Evolutionary conservation across 2,329 filamentous ascomycete species (phyloP).

Genomic region (Fusarium denticulatum): DNA sequence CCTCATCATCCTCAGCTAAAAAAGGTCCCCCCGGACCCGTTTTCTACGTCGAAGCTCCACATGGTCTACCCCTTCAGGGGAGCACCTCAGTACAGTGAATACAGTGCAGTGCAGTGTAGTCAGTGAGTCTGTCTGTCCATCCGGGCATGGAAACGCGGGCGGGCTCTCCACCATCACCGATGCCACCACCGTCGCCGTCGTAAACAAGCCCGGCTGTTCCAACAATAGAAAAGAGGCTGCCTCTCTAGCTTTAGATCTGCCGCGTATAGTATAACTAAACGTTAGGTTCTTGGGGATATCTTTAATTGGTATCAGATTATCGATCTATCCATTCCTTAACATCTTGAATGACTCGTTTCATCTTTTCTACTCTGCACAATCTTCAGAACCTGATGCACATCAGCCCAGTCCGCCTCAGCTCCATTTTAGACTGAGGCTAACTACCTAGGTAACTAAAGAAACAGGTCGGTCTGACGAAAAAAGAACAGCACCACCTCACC

Average conservation of each 20-base stretch:
- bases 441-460: not conserved
- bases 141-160: not conserved
- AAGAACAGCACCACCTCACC: slow-evolving; percentile 25
- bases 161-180: slow-evolving; percentile 16
- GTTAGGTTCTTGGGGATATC: not conserved
- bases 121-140: not conserved
- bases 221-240: slow-evolving; percentile 37
- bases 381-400: not conserved
- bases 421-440: slow-evolving; percentile 15
- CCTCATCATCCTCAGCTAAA: slow-evolving; percentile 37
- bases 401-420: slow-evolving; percentile 26
- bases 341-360: not conserved
- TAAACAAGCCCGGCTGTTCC: slow-evolving; percentile 29
- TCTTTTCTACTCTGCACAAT: not conserved
- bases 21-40: slow-evolving; percentile 23
- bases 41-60: slow-evolving; percentile 23
- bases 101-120: not conserved
- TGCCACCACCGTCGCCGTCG: slow-evolving; percentile 34
- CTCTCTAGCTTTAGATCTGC: slow-evolving; percentile 24
- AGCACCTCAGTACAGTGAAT: slow-evolving; percentile 2
- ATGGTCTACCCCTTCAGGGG: slow-evolving; percentile 17
- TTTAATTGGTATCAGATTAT: not conserved
- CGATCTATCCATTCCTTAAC: slow-evolving; percentile 1
- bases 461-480: slow-evolving; percentile 10
- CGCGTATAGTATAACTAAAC: slow-evolving; percentile 7